Percentiles rank a stretch among this genome's conserved stretches.
These are phyloP conservation scores for Termitomyces sp. DNA, from an alignment of 768 basidiomycete genomes.

Conservation along the genomic window DNA sequence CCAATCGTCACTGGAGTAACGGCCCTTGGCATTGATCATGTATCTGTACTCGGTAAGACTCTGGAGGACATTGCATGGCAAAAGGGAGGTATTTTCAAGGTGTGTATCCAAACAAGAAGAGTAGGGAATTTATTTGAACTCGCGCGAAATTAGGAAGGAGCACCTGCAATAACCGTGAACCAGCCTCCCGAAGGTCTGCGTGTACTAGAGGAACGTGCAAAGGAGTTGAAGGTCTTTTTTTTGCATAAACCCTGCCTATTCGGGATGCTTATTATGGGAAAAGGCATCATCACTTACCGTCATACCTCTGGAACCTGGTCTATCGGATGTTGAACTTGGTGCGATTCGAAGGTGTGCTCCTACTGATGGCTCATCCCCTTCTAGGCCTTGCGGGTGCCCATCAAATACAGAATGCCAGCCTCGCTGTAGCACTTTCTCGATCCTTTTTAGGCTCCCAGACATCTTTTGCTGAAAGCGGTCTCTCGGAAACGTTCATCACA, in stretches of 20 bases:
- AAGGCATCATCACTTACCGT: slow-evolving; percentile 5
- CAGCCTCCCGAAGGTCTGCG: slow-evolving; percentile 70
- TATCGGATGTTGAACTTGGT: slow-evolving; percentile 64
- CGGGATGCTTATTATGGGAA: not conserved
- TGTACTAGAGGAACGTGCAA: slow-evolving; percentile 65
- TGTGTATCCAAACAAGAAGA: slow-evolving; percentile 19
- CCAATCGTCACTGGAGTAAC: slow-evolving; percentile 91
- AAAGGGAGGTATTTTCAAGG: slow-evolving; percentile 97
- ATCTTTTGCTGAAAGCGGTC: slow-evolving; percentile 20
- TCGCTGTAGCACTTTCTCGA: slow-evolving; percentile 74
- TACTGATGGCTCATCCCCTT: not conserved
- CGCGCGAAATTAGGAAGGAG: slow-evolving; percentile 52
- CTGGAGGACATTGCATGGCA: slow-evolving; percentile 89
- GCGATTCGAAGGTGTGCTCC: slow-evolving; percentile 5
- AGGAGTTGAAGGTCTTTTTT: slow-evolving; percentile 56
- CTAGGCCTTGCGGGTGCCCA: slow-evolving; percentile 83
- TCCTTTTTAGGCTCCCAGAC: slow-evolving; percentile 50
- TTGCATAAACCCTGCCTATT: not conserved
- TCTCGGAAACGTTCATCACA: slow-evolving; percentile 52
- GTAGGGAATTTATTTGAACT: not conserved
- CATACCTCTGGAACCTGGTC: slow-evolving; percentile 46
- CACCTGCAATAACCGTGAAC: slow-evolving; percentile 80
- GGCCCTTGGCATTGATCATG: slow-evolving; percentile 90
- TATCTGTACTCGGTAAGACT: slow-evolving; percentile 82
- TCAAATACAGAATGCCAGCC: slow-evolving; percentile 82